These are phyloP conservation scores for Acacia melanoxylon DNA, from an alignment of 306 rosid species.

Conservation along the genomic window DNA sequence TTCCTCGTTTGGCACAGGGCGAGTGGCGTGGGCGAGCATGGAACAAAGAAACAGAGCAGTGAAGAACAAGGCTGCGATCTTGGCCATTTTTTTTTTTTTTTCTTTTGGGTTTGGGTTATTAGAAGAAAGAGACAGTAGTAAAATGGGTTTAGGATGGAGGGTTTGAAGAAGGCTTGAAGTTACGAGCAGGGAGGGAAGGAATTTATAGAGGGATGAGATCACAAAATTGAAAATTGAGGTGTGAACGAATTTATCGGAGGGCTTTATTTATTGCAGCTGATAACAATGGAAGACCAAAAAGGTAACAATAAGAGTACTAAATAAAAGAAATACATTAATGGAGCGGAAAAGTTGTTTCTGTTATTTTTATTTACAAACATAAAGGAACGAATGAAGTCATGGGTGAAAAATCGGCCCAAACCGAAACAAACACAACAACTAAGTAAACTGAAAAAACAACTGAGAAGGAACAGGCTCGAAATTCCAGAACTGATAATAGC, in stretches of 20 bases:
- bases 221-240: background rate
- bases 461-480: background rate
- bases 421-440: background rate
- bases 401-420: background rate
- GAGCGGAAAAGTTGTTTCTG: background rate
- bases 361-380: background rate
- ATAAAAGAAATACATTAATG: background rate
- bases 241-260: conserved; percentile 22
- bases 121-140: background rate
- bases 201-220: conserved; percentile 37
- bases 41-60: conserved; percentile 34
- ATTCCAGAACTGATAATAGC: background rate
- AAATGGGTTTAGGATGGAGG: background rate
- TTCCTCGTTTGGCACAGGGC: conserved; percentile 35
- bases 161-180: conserved; percentile 11
- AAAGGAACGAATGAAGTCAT: background rate
- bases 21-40: conserved; percentile 33
- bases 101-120: background rate
- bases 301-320: background rate
- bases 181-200: background rate
- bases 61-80: conserved; percentile 35
- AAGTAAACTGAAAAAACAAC: background rate
- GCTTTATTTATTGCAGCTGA: conserved; percentile 19
- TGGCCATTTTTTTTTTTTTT: conserved; percentile 30
- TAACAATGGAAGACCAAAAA: background rate